A percentile compares a stretch with the other conserved stretches of the same genome.
phyloP scores from a whole-genome alignment of 2,329 filamentous ascomycete species.

The Aspergillus brasiliensis region DNA sequence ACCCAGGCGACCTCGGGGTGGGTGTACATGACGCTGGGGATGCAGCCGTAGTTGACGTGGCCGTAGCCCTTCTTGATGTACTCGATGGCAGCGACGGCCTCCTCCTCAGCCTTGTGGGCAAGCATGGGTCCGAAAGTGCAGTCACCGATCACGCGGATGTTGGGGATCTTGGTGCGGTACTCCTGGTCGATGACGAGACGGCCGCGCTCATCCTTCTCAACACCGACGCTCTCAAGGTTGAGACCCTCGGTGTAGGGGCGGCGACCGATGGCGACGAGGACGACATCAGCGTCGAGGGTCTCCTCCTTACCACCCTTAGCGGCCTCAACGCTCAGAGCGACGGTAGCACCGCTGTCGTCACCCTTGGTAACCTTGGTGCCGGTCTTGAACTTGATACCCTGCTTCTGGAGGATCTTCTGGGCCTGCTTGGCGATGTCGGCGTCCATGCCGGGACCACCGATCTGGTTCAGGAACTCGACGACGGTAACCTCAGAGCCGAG shows the following conservation, averaged over 20 bases:
- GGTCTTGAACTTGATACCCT: slow-evolving; percentile 97
- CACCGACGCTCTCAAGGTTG: slow-evolving; percentile 86
- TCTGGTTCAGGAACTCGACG: slow-evolving; percentile 93
- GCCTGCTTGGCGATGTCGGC: slow-evolving; percentile 84
- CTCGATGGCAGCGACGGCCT: slow-evolving; percentile 90
- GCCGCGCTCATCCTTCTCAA: slow-evolving; percentile 76
- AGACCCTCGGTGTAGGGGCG: slow-evolving; percentile 91
- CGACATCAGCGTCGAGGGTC: slow-evolving; percentile 87
- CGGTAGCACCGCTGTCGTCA: slow-evolving; percentile 73
- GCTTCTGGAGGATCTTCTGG: slow-evolving; percentile 92
- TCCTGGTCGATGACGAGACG: slow-evolving; percentile 97
- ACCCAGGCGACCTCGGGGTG: slow-evolving; percentile 99
- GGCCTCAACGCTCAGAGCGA: slow-evolving; percentile 84
- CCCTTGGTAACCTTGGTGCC: slow-evolving; percentile 92
- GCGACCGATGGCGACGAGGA: slow-evolving; percentile 94
- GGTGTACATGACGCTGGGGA: slow-evolving; percentile 99
- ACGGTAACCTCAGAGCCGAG: slow-evolving; percentile 94
- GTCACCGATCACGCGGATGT: slow-evolving; percentile 96
- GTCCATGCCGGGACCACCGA: slow-evolving; percentile 98
- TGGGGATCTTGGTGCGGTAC: slow-evolving; percentile 95
- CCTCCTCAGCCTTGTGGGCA: slow-evolving; percentile 98
- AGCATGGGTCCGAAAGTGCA: slow-evolving; percentile 98
- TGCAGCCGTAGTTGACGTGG: slow-evolving; percentile 98
- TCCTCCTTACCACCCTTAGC: slow-evolving; percentile 96
- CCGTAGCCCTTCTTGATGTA: slow-evolving; percentile 98